Percentiles rank a stretch among this genome's conserved stretches.
phyloP scores from a whole-genome alignment of 352 stramenopile species.

The Phytophthora colocasiae region DNA sequence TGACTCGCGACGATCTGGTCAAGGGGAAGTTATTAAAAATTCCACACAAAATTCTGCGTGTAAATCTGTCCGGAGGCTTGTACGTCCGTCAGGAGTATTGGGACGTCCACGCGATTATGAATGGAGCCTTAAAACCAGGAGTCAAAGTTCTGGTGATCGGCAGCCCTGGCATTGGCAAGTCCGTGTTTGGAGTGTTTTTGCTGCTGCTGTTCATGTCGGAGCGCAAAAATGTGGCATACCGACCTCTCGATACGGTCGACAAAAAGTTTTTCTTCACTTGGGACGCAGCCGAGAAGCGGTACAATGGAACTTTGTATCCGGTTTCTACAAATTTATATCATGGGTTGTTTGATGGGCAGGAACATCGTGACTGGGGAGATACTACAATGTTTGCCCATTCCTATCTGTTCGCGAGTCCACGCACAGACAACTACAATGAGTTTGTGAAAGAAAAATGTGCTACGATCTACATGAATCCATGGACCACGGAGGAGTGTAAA shows the following conservation, averaged over 20 bases:
- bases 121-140: not conserved
- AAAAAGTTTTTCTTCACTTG: conserved; percentile 22
- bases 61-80: conserved; percentile 6
- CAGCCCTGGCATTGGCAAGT: conserved; percentile 31
- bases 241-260: not conserved
- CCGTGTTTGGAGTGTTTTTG: conserved; percentile 31
- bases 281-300: conserved; percentile 1
- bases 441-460: conserved; percentile 37
- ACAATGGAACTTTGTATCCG: not conserved
- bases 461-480: conserved; percentile 42
- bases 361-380: not conserved
- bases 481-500: conserved; percentile 34
- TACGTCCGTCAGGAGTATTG: conserved; percentile 35
- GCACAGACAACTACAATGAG: conserved; percentile 27
- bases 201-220: conserved; percentile 24
- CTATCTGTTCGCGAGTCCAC: conserved; percentile 36
- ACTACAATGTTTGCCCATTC: not conserved
- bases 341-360: conserved; percentile 22
- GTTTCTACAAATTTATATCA: conserved; percentile 8
- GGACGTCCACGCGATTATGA: conserved; percentile 20
- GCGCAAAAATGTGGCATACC: conserved; percentile 34
- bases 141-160: conserved; percentile 22
- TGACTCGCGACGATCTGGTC: too few relatives aligned
- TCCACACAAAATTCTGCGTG: too few relatives aligned
- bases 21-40: too few relatives aligned